phyloP scores from a whole-genome alignment of 2,329 filamentous ascomycete species.

The Aspergillus tamarii region DNA sequence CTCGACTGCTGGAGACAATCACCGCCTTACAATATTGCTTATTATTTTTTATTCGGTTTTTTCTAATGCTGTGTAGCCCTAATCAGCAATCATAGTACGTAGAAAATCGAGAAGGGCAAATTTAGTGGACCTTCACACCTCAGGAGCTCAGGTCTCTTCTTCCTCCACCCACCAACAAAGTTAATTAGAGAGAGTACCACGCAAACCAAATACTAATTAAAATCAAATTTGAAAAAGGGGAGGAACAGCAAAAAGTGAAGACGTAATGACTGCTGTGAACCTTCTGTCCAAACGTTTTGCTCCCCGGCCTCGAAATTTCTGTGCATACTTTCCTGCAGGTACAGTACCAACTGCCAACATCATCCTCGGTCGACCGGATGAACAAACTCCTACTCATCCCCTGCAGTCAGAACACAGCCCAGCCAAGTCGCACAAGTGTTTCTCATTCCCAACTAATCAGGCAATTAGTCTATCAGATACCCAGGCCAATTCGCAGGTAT shows the following conservation, averaged over 20 bases:
- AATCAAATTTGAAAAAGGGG: not conserved
- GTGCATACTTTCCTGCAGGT: conserved; percentile 14
- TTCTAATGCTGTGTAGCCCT: not conserved
- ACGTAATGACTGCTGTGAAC: not conserved
- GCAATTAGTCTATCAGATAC: not conserved
- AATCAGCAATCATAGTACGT: not conserved
- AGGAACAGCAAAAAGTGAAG: not conserved
- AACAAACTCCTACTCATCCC: not conserved
- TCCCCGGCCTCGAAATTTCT: not conserved
- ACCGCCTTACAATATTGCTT: not conserved
- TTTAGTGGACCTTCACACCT: not conserved
- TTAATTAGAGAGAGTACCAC: not conserved
- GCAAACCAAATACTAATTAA: not conserved
- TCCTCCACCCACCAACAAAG: not conserved
- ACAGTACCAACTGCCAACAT: conserved; percentile 5
- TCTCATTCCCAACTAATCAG: not conserved
- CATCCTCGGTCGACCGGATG: conserved; percentile 8
- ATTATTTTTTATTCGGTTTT: not conserved
- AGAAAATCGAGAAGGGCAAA: not conserved
- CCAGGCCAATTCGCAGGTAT: not conserved
- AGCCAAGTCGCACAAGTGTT: conserved; percentile 15
- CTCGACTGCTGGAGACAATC: not conserved
- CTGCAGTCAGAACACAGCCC: conserved; percentile 8
- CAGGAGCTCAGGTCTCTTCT: not conserved
- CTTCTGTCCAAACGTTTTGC: not conserved